Evolutionary conservation across 805 yeast genomes (phyloP), one percentile per base, ranked within the genome.

Genomic region (Saccharomycopsis capsularis): DNA sequence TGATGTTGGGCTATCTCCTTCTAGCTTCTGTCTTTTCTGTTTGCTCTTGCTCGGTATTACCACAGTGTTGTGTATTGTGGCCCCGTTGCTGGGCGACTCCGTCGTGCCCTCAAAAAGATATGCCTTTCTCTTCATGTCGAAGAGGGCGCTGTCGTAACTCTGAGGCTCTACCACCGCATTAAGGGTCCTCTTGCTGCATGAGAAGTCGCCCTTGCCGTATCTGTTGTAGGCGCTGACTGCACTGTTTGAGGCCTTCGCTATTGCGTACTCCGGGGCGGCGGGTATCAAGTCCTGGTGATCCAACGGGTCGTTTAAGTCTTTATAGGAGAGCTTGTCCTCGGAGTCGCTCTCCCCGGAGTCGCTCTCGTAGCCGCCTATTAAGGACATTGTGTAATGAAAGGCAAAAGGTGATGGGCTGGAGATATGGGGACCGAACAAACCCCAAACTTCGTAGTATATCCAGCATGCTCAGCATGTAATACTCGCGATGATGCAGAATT

Each of bases 331-430:
- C 3, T 15, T 27, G 3, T n/a, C 46, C 6, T 50, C 50, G 13
- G 39, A 46, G 5, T 48, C 52, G 30, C 46, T 38, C 4, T 45
- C 48, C 15, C 38, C 16, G 23, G 29, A 18, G 3, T 43, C 38
- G 4, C 11, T 7, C 7, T 60, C 56, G 49, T 69, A 69, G 3
- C 70, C 71, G 22, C 57, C 52, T 9, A 68, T 54, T 19, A 67
- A 35, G 3, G 67, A 55, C 71, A 68, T 67, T 21, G 15, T 27
- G 13, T 27, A 27, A 27, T 13, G 13, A 7, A 27, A 13, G 32
- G 32, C 32, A 27, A 7, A 27, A 7, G 11, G 32, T 7, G 32
- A 13, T 27, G 13, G 13, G 32, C 7, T 13, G 32, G 13, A 27
- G 32, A n/a, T n/a, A n/a, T n/a, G n/a, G n/a, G n/a, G n/a, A n/a